A percentile compares a stretch with the other conserved stretches of the same genome.
Evolutionary conservation across 1,284 basidiomycete species (phyloP).

Genomic region (Pyrrhoderma lamaoense): DNA sequence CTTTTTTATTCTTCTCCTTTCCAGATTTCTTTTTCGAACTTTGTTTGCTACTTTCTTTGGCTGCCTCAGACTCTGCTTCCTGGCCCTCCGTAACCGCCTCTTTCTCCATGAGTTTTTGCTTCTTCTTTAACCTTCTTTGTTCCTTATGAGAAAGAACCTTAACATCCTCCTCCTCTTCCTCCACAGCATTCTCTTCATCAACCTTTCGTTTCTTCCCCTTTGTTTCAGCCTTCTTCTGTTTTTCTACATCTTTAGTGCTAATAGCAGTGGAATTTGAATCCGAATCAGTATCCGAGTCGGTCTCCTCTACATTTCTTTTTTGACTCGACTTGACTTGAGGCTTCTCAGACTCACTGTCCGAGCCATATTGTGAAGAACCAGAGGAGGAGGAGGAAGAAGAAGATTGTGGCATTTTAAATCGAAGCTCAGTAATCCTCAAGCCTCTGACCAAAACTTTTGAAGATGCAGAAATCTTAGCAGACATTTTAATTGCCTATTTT

Average conservation of each 20-base stretch:
- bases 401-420: neutral
- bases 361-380: neutral
- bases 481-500: too few species aligned
- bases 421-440: too few species aligned
- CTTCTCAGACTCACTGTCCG: conserved; percentile 2
- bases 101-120: conserved; percentile 11
- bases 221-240: neutral
- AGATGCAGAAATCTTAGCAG: too few species aligned
- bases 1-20: neutral
- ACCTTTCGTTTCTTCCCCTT: neutral
- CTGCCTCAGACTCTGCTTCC: neutral
- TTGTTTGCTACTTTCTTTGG: conserved; percentile 8
- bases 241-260: neutral
- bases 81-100: neutral
- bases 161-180: conserved; percentile 27
- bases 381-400: conserved; percentile 7
- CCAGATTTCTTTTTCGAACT: neutral
- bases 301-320: conserved; percentile 10
- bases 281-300: neutral
- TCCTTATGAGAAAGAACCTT: conserved; percentile 68
- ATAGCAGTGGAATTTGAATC: neutral
- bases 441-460: too few species aligned
- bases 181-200: conserved; percentile 2
- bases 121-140: conserved; percentile 28
- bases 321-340: neutral